Percentiles rank a stretch among this genome's conserved stretches.
Evolutionary conservation across 352 stramenopile species (phyloP).

Genomic region (Paralagenidium karlingii): DNA sequence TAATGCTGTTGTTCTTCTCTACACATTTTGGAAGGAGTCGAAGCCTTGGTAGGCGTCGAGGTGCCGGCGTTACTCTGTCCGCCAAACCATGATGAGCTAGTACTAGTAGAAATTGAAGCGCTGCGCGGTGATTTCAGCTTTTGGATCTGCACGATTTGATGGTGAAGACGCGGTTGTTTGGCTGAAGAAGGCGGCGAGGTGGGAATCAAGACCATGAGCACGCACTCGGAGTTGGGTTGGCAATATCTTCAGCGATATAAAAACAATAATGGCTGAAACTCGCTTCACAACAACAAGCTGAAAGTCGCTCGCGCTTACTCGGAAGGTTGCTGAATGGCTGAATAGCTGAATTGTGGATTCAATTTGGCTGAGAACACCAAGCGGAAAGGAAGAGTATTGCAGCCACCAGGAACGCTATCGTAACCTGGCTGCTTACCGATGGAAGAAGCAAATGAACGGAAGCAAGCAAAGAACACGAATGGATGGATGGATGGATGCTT

Average conservation of each 20-base stretch:
- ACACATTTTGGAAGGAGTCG: not conserved
- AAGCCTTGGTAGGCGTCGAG: conserved; percentile 7
- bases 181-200: conserved; percentile 2
- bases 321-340: too few species aligned
- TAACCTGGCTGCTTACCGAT: too few species aligned
- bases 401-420: too few species aligned
- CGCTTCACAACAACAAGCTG: conserved; percentile 7
- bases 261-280: not conserved
- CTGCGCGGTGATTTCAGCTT: conserved; percentile 15
- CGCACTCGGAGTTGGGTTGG: not conserved
- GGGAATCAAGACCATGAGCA: not conserved
- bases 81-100: not conserved
- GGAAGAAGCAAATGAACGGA: too few species aligned
- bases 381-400: too few species aligned
- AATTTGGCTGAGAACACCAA: too few species aligned
- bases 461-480: too few species aligned
- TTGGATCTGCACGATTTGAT: conserved; percentile 34
- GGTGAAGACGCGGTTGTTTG: conserved; percentile 6
- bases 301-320: too few species aligned
- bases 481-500: too few species aligned
- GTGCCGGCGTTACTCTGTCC: conserved; percentile 20
- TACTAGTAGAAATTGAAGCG: not conserved
- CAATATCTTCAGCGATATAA: not conserved
- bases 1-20: not conserved
- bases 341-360: too few species aligned